Evolutionary conservation across 768 basidiomycete genomes (phyloP), one percentile per base, ranked within the genome.

Genomic region (Harrya chromipes): DNA sequence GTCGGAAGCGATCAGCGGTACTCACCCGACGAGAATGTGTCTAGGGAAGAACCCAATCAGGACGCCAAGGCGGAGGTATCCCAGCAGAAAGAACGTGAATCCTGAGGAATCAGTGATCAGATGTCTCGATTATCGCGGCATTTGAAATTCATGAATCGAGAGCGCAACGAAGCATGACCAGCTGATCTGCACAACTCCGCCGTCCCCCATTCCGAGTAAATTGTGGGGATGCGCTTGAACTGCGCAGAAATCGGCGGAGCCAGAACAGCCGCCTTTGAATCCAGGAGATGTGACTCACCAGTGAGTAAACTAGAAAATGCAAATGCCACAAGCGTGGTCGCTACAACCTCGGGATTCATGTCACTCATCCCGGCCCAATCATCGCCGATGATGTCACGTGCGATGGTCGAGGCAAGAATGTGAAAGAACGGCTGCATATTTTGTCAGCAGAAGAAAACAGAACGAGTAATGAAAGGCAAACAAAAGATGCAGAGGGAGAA

Each of bases 1-100:
- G 10, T 46, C n/a, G 36, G 40, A 51, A 44, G 48, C 31, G n/a
- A 53, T 26, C 23, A 24, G 27, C 50, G 40, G 57, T 4, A 67
- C 82, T 55, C 60, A 89, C 81, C 94, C 94, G n/a, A 99, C 90
- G 24, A 97, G 79, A 62, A 97, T 97, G 62, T 97, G 94, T 13
- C 95, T 77, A 16, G 95, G 95, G 71, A 98, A 97, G 71, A 98
- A 98, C 1, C 94, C 94, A 31, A 97, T 85, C 9, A 98, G 70
- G 6, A 81, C 77, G 3, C 95, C 95, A 12, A 97, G 77, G 39
- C 82, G 83, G 56, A 94, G 82, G 14, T 79, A 80, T 13, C 94
- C 94, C 17, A 97, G 78, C n/a, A 89, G 68, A 68, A 94, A 84
- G 69, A 97, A 97, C 0, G 89, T 76, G 17, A 94, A 64, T 34